A percentile compares a stretch with the other conserved stretches of the same genome.
Conservation (phyloP, 306 rosid species). For the Alnus glutinosa region DNA sequence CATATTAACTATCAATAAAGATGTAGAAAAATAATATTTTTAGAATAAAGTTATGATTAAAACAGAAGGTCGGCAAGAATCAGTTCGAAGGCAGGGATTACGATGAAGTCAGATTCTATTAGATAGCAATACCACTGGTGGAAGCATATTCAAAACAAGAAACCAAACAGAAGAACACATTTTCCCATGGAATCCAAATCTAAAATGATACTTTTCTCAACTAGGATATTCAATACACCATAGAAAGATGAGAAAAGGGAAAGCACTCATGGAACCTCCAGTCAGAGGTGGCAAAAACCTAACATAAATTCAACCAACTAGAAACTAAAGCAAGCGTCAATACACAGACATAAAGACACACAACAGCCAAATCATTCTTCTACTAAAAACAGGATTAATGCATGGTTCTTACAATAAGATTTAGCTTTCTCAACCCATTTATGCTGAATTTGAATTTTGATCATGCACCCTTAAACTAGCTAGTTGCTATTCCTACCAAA, state of each 20-base stretch:
- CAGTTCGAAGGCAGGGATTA: not conserved
- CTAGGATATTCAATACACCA: not conserved
- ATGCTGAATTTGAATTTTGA: not conserved
- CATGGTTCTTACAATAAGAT: not conserved
- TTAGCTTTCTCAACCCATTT: slow-evolving; percentile 1
- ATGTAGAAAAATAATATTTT: not conserved
- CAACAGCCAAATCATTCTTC: not conserved
- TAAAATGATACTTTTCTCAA: not conserved
- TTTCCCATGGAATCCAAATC: not conserved
- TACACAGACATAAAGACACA: not conserved
- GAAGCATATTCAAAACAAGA: not conserved
- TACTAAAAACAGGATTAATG: not conserved
- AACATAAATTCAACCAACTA: not conserved
- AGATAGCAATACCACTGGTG: not conserved
- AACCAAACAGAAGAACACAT: not conserved
- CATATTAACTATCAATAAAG: not conserved
- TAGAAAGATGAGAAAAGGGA: not conserved
- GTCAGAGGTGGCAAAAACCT: not conserved
- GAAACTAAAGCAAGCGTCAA: not conserved
- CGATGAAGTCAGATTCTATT: not conserved
- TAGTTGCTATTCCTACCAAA: not conserved
- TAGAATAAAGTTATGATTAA: not conserved
- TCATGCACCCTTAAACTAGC: not conserved
- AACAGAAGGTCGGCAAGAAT: not conserved
- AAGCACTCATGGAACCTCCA: not conserved